Percentiles rank a stretch among this genome's conserved stretches.
Conservation (phyloP, 345 rosid species). For the Populus euphratica region DNA sequence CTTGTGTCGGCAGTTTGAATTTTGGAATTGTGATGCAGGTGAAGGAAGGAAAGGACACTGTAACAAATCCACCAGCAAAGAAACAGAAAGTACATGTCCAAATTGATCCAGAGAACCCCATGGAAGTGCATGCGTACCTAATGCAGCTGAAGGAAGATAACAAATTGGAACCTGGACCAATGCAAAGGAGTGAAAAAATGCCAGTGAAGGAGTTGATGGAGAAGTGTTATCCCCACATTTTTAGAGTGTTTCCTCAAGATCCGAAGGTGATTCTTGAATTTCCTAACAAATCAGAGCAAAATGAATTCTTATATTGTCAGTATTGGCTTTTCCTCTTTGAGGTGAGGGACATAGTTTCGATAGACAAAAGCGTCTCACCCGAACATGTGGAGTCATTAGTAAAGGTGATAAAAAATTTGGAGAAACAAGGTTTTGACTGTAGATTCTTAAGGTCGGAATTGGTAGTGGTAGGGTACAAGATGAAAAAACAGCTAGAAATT, state of each 20-base stretch:
- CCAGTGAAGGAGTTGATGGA: constrained; percentile 34
- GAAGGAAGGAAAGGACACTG: constrained; percentile 7
- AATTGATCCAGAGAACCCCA: constrained; percentile 25
- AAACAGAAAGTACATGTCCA: constrained; percentile 15
- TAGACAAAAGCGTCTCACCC: constrained; percentile 23
- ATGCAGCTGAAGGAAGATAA: constrained; percentile 28
- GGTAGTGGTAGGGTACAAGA: constrained; percentile 17
- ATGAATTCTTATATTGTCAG: constrained; percentile 15
- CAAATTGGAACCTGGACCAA: constrained; percentile 25
- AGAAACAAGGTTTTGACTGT: constrained; percentile 30
- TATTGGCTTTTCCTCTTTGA: constrained; percentile 29
- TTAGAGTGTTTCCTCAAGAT: constrained; percentile 27
- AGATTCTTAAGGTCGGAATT: constrained; percentile 31
- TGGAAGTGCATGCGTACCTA: constrained; percentile 29
- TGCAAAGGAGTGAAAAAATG: constrained; percentile 18
- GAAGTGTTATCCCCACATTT: constrained; percentile 21
- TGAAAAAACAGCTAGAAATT: constrained; percentile 17
- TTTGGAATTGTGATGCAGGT: constrained; percentile 5
- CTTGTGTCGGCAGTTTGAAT: neutral
- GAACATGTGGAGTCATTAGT: constrained; percentile 20
- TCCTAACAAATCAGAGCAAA: constrained; percentile 12
- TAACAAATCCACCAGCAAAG: constrained; percentile 16
- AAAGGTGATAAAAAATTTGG: constrained; percentile 20
- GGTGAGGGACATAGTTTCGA: constrained; percentile 21
- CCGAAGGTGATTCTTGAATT: constrained; percentile 10